Conservation (phyloP, 805 yeast species). For the Kodamaea fukazawae region DNA sequence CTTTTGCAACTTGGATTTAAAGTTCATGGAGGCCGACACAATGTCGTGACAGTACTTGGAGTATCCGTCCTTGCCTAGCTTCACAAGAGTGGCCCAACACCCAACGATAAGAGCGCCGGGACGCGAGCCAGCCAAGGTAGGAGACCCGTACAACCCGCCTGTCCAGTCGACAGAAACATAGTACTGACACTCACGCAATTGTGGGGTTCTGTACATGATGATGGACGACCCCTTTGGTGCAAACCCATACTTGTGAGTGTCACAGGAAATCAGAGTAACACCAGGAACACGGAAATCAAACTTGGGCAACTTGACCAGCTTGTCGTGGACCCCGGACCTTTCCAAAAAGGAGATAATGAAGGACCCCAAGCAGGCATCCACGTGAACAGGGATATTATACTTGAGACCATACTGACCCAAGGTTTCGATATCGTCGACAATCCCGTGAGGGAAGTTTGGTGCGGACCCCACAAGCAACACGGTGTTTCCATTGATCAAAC, state of each 20-base stretch:
- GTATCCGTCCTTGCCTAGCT: conserved; percentile 84
- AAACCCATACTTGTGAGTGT: conserved; percentile 98
- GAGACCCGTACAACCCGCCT: conserved; percentile 95
- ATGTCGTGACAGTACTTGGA: conserved; percentile 62
- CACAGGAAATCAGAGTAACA: conserved; percentile 98
- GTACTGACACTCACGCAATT: conserved; percentile 77
- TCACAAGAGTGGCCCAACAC: conserved; percentile 91
- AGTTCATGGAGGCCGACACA: conserved; percentile 57
- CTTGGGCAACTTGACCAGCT: conserved; percentile 39
- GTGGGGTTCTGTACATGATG: conserved; percentile 76
- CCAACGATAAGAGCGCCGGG: conserved; percentile 98
- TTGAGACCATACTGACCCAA: conserved; percentile 63
- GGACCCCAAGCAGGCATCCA: conserved; percentile 94
- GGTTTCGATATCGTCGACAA: conserved; percentile 81
- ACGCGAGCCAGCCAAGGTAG: conserved; percentile 93
- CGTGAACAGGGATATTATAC: conserved; percentile 82
- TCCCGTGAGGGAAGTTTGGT: conserved; percentile 96
- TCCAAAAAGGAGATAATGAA: conserved; percentile 80
- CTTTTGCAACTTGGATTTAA: conserved; percentile 47
- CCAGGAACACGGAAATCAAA: conserved; percentile 86
- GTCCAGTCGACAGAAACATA: conserved; percentile 82
- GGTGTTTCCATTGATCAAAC: conserved; percentile 74
- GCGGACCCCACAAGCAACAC: conserved; percentile 88
- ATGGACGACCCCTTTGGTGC: conserved; percentile 96
- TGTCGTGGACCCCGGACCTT: conserved; percentile 49